Percentiles rank a stretch among this genome's conserved stretches.
phyloP scores from a whole-genome alignment of 2,329 filamentous ascomycete species.

The Fusarium falciforme region DNA sequence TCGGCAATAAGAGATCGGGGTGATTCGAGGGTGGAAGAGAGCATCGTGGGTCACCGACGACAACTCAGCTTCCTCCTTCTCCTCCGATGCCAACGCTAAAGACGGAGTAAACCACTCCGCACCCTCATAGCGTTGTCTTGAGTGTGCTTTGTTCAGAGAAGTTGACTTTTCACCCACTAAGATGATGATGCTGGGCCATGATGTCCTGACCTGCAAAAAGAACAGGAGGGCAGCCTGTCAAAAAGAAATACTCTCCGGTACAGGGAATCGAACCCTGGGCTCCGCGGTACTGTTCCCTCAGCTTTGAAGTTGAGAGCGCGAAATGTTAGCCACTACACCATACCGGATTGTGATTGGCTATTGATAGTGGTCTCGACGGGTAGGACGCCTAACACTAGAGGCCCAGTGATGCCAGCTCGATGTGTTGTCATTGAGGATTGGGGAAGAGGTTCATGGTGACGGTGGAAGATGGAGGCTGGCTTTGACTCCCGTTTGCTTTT shows the following conservation, averaged over 20 bases:
- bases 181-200: neutral
- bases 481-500: too few species aligned
- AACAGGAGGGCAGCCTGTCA: neutral
- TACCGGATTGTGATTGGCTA: neutral
- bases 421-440: too few species aligned
- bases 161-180: neutral
- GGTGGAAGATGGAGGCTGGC: too few species aligned
- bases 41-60: neutral
- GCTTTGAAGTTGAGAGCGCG: constrained; percentile 41
- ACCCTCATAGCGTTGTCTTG: neutral
- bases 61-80: neutral
- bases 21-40: neutral
- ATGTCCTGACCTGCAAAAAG: neutral
- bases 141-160: neutral
- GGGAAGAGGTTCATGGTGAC: too few species aligned
- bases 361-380: too few species aligned
- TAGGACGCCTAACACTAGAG: too few species aligned
- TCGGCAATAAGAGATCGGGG: neutral
- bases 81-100: neutral
- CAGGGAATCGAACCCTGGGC: constrained; percentile 35
- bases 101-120: neutral
- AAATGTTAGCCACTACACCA: constrained; percentile 45
- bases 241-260: constrained; percentile 21
- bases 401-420: too few species aligned
- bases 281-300: constrained; percentile 3